phyloP scores from a whole-genome alignment of 108 stramenopile genomes.

The Mayamaea pseudoterrestris region DNA sequence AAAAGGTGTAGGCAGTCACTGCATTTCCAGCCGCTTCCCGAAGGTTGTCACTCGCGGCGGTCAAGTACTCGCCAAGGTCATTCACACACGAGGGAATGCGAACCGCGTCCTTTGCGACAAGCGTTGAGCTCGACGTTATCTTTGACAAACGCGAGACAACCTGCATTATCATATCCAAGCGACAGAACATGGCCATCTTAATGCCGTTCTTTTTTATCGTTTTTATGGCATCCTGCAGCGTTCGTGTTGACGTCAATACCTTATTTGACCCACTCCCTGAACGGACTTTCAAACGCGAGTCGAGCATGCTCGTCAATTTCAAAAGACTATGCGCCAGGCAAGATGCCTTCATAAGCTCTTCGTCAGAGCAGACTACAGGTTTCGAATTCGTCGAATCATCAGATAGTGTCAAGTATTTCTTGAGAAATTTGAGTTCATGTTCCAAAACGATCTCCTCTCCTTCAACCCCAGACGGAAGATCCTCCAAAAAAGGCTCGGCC shows the following conservation, averaged over 20 bases:
- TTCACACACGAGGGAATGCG: slow-evolving; percentile 77
- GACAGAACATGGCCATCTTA: slow-evolving; percentile 77
- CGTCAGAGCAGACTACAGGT: slow-evolving; percentile 51
- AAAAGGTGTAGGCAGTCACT: slow-evolving; percentile 71
- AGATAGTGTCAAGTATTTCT: slow-evolving; percentile 47
- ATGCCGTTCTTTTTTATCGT: slow-evolving; percentile 62
- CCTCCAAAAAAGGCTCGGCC: slow-evolving; percentile 17
- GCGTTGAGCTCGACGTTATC: slow-evolving; percentile 65
- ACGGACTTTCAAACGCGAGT: slow-evolving; percentile 49
- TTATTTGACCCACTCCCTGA: slow-evolving; percentile 35
- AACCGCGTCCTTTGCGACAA: slow-evolving; percentile 73
- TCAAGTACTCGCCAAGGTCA: slow-evolving; percentile 75
- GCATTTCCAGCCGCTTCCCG: slow-evolving; percentile 79
- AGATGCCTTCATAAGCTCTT: slow-evolving; percentile 64
- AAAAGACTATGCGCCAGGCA: slow-evolving; percentile 65
- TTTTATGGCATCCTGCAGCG: slow-evolving; percentile 68
- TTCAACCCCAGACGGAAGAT: slow-evolving; percentile 37
- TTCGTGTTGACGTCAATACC: slow-evolving; percentile 45
- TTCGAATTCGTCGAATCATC: slow-evolving; percentile 27
- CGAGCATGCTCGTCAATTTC: slow-evolving; percentile 63
- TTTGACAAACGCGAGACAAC: slow-evolving; percentile 63
- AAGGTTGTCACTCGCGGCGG: slow-evolving; percentile 64
- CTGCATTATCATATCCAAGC: slow-evolving; percentile 67
- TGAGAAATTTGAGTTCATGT: slow-evolving; percentile 44
- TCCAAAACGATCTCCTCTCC: slow-evolving; percentile 40